Evolutionary conservation across 2,329 filamentous ascomycete genomes (phyloP).

Genomic region (Aspergillus chevalieri): DNA sequence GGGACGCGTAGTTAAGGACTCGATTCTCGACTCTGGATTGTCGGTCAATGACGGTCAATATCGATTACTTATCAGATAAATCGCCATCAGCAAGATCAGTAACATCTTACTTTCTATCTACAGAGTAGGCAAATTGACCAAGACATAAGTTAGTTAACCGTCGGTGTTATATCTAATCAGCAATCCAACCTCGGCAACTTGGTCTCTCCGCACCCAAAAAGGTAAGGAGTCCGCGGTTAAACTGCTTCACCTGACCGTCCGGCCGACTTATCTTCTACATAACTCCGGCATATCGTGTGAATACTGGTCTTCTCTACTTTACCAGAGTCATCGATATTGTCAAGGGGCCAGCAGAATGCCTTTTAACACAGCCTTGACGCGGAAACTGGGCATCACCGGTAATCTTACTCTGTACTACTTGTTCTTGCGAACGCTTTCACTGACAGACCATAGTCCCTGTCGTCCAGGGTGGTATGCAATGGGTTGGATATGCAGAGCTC

Average conservation of each 20-base stretch:
- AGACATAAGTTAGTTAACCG: not conserved
- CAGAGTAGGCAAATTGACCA: too few relatives aligned
- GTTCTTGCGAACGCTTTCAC: not conserved
- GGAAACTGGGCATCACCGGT: constrained; percentile 51
- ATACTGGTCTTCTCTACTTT: constrained; percentile 1
- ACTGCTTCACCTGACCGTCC: not conserved
- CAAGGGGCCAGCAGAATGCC: constrained; percentile 42
- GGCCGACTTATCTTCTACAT: not conserved
- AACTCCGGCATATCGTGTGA: not conserved
- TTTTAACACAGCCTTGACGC: constrained; percentile 59
- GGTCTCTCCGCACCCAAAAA: constrained; percentile 17
- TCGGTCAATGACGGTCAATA: too few relatives aligned
- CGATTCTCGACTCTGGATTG: too few relatives aligned
- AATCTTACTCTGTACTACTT: constrained; percentile 6
- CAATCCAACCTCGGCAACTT: constrained; percentile 26
- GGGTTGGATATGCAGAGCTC: constrained; percentile 50
- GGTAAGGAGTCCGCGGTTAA: constrained; percentile 17
- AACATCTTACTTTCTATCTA: too few relatives aligned
- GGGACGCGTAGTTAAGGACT: too few relatives aligned
- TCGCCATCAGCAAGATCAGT: too few relatives aligned
- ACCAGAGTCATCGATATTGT: constrained; percentile 4
- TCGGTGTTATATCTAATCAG: not conserved
- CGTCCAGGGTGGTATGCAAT: constrained; percentile 51
- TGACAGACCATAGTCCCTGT: constrained; percentile 36
- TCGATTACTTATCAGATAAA: too few relatives aligned